Evolutionary conservation across 306 rosid genomes (phyloP).

Genomic region (Parietaria judaica): DNA sequence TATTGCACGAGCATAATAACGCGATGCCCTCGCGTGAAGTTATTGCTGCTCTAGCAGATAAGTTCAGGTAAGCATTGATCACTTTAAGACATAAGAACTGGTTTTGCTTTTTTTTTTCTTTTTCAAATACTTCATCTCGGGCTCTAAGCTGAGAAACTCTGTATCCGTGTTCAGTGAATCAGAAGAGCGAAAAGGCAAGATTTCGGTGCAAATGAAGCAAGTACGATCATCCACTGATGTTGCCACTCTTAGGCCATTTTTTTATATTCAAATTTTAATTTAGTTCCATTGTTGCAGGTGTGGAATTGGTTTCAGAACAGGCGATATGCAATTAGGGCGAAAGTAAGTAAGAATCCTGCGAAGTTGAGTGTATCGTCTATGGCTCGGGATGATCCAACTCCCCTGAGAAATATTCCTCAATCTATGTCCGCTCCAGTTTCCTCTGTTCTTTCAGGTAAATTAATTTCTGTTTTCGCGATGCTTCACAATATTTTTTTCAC

Average conservation of each 20-base stretch:
- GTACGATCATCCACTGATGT: slow-evolving; percentile 36
- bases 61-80: slow-evolving; percentile 63
- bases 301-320: slow-evolving; percentile 99
- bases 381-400: slow-evolving; percentile 57
- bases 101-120: not conserved
- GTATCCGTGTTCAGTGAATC: slow-evolving; percentile 50
- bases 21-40: slow-evolving; percentile 81
- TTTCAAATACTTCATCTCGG: not conserved
- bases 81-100: slow-evolving; percentile 14
- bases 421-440: slow-evolving; percentile 54
- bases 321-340: slow-evolving; percentile 87
- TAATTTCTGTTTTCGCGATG: slow-evolving; percentile 12
- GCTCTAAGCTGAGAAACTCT: slow-evolving; percentile 5
- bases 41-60: slow-evolving; percentile 69
- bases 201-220: slow-evolving; percentile 91
- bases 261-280: slow-evolving; percentile 4
- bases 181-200: slow-evolving; percentile 78
- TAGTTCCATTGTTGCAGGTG: slow-evolving; percentile 40
- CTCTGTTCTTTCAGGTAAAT: slow-evolving; percentile 58
- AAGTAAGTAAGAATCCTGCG: slow-evolving; percentile 65
- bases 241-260: slow-evolving; percentile 4
- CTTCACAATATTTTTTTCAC: slow-evolving; percentile 10
- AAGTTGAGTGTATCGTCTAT: slow-evolving; percentile 69
- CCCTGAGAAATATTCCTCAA: slow-evolving; percentile 56
- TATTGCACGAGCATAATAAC: slow-evolving; percentile 71